These are phyloP conservation scores for Acmispon strigosus DNA, from an alignment of 306 rosid species.

Conservation along the genomic window DNA sequence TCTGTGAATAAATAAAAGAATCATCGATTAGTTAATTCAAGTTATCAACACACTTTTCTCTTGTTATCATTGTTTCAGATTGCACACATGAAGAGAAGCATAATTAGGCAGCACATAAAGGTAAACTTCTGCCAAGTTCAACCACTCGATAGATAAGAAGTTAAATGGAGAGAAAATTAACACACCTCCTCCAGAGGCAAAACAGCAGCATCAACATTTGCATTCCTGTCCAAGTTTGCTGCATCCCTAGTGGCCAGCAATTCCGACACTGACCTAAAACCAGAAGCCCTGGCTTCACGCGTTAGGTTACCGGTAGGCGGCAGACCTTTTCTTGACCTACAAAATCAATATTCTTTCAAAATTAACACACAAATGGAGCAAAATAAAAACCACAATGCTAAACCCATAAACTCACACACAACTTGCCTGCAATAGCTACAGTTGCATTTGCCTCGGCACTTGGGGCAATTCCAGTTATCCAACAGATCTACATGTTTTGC, in stretches of 20 bases:
- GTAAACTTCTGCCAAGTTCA: background rate
- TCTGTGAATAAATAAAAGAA: background rate
- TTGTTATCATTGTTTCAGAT: background rate
- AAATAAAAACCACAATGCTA: background rate
- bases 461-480: constrained; percentile 68
- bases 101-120: background rate
- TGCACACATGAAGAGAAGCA: background rate
- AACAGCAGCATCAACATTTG: background rate
- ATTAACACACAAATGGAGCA: background rate
- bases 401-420: background rate
- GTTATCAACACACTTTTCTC: background rate
- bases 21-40: background rate
- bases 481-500: constrained; percentile 36
- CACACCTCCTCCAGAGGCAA: constrained; percentile 19
- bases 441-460: constrained; percentile 65
- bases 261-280: constrained; percentile 59
- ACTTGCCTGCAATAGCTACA: constrained; percentile 73
- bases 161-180: background rate
- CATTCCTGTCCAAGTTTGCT: background rate
- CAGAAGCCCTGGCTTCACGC: constrained; percentile 45
- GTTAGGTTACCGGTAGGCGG: constrained; percentile 58
- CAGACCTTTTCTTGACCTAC: constrained; percentile 59
- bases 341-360: constrained; percentile 6
- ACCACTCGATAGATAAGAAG: background rate
- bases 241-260: constrained; percentile 28